Evolutionary conservation across 352 stramenopile species (phyloP).

Genomic region (Globisporangium megalacanthum): DNA sequence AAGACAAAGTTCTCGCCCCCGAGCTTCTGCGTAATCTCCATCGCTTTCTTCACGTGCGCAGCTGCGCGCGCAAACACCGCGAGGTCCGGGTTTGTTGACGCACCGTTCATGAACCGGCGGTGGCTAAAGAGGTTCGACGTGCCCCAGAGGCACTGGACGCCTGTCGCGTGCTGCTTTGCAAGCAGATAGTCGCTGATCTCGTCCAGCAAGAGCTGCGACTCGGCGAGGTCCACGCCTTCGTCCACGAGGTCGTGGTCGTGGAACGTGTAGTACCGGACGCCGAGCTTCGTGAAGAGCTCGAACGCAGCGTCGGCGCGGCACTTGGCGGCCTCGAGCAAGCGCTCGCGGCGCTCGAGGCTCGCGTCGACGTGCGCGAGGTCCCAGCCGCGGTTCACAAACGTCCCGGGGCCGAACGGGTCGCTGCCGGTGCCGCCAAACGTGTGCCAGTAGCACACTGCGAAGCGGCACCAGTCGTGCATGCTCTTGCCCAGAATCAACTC

Average conservation of each 20-base stretch:
- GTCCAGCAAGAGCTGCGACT: constrained; percentile 29
- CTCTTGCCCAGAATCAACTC: constrained; percentile 72
- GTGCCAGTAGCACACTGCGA: constrained; percentile 64
- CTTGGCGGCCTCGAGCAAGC: constrained; percentile 64
- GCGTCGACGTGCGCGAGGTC: constrained; percentile 20
- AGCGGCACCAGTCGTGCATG: constrained; percentile 66
- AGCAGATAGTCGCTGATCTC: constrained; percentile 40
- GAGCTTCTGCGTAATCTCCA: constrained; percentile 82
- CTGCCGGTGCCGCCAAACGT: constrained; percentile 30
- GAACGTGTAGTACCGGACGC: constrained; percentile 83
- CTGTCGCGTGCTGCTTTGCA: constrained; percentile 62
- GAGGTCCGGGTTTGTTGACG: constrained; percentile 79
- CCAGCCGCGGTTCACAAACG: constrained; percentile 35
- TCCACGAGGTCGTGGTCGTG: constrained; percentile 78
- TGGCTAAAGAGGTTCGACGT: constrained; percentile 81
- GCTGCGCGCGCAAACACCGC: constrained; percentile 71
- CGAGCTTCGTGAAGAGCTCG: constrained; percentile 85
- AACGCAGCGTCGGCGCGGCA: constrained; percentile 77
- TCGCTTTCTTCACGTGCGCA: constrained; percentile 80
- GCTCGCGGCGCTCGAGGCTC: constrained; percentile 33
- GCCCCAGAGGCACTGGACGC: constrained; percentile 75
- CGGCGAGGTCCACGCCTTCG: constrained; percentile 49
- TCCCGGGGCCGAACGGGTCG: constrained; percentile 30
- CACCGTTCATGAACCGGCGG: constrained; percentile 82
- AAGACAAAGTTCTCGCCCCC: constrained; percentile 84